Evolutionary conservation across 2,329 filamentous ascomycete genomes (phyloP), one percentile per base, ranked within the genome.

Genomic region (Tothia fuscella): DNA sequence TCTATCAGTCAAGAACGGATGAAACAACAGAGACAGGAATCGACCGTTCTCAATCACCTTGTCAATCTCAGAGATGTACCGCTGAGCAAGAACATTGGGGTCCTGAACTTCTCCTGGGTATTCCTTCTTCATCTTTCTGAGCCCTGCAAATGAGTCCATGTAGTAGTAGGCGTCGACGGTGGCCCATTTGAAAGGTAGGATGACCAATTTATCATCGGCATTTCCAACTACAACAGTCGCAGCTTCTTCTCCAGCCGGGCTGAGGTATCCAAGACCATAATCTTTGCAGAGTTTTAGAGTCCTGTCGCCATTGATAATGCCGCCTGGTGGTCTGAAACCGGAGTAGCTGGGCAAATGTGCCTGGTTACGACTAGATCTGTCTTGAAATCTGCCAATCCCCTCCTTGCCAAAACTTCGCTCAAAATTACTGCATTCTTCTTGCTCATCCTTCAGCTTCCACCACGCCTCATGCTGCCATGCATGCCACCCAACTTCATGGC

Each of bases 381-480:
- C 19, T 13, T 24, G 24, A 25, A 54, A 49, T n/a, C 50, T 42
- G 3, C 19, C 36, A 5, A 52, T 30, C 2, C 49, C 51, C n/a
- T 53, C 45, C 7, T 46, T 37, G 14, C 49, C 49, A 38, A 58
- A 52, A 30, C 53, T 56, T 6, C 47, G 45, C 24, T 49, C 47
- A 29, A 58, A 50, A 36, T 57, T 56, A 6, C 30, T 43, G 13
- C 45, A 28, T 35, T 55, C 52, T 19, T 49, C 50, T 10, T 46
- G 43, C 6, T 46, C 49, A 22, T 51, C 44, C n/a, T n/a, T n/a
- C n/a, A 56, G 48, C 28, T 50, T 50, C 30, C 41, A 47, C 56
- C 56, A 58, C 7, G 53, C 54, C 41, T 59, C 56, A 38, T 59
- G 56, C 34, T 54, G 54, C 47, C 50, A 57, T 3, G 53, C 55